Evolutionary conservation across 257 asterid genomes (phyloP), one percentile per base, ranked within the genome.

Genomic region (Solanum corneliomulleri): DNA sequence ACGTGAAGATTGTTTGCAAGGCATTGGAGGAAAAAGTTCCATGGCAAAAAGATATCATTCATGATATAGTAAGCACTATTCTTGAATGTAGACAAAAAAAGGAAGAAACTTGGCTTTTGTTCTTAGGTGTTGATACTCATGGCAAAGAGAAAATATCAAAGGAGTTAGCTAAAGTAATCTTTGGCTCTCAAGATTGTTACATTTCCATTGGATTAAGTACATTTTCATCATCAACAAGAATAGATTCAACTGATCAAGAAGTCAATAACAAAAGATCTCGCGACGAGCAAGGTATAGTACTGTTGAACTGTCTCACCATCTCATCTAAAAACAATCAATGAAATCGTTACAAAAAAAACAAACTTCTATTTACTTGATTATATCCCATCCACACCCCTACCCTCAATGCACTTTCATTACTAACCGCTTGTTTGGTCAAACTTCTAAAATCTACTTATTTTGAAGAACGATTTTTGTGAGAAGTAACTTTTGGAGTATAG

Each of bases 131-230:
- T n/a, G 99, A 95, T 87, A 58, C 72, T n/a, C 90, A 88, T 25
- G 98, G 95, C 10, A 95, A 94, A 88, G 98, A 94, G 88, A 91
- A 84, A 56, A 84, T 92, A 45, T 96, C 96, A 14, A 93, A 89
- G 86, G 99, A 95, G 86, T 81, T 97, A 2, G 95, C 97, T 4
- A 93, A 83, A 62, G 42, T 88, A 29, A 88, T 97, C 29, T 97
- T 94, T 52, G 98, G 95, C 10, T 93, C 94, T 15, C 75, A 90
- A 77, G 95, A 93, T n/a, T 88, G 78, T 86, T 93, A 91, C 84
- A 27, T 90, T 5, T 16, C 92, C 27, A 85, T 95, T 33, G 89
- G 95, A 6, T 87, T 89, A 29, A 94, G 98, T 87, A 87, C 85
- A 14, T 93, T 92, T 77, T 88, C 94, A 16, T 88, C 89, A 56